These are phyloP conservation scores for Colletotrichum sp. DNA, from an alignment of 2,329 filamentous ascomycete genomes.

Conservation along the genomic window DNA sequence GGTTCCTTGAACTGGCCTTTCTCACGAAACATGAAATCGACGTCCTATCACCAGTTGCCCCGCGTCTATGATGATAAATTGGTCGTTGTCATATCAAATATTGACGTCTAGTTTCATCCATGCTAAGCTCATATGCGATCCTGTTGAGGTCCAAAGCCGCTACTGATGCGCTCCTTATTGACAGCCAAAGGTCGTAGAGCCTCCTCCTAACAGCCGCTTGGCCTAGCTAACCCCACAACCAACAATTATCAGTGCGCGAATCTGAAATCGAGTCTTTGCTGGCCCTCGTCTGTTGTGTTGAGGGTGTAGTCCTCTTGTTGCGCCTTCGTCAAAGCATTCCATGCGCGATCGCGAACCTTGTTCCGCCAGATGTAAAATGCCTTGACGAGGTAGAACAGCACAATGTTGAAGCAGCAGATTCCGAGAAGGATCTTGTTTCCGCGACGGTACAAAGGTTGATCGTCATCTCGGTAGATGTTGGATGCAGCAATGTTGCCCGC, in stretches of 20 bases:
- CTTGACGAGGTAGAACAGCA: slow-evolving; percentile 49
- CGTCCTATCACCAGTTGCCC: neutral
- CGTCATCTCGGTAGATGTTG: slow-evolving; percentile 61
- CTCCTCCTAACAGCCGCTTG: neutral
- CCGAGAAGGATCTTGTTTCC: slow-evolving; percentile 56
- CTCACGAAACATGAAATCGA: neutral
- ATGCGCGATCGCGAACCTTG: slow-evolving; percentile 43
- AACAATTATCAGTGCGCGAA: slow-evolving; percentile 48
- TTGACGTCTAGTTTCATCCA: neutral
- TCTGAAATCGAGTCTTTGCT: slow-evolving; percentile 59
- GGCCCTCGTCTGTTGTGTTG: slow-evolving; percentile 57
- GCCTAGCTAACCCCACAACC: neutral
- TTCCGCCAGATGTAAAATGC: slow-evolving; percentile 54
- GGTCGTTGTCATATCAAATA: neutral
- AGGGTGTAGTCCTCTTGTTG: slow-evolving; percentile 53
- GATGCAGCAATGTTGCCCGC: slow-evolving; percentile 45
- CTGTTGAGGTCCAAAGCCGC: neutral
- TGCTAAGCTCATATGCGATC: neutral
- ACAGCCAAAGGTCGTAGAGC: neutral
- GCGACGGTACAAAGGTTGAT: slow-evolving; percentile 55
- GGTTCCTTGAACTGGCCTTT: neutral
- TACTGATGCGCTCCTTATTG: neutral
- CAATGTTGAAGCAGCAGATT: slow-evolving; percentile 52
- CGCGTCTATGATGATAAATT: neutral
- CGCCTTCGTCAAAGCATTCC: slow-evolving; percentile 47